phyloP scores from a whole-genome alignment of 2,329 filamentous ascomycete genomes.

The Pseudovirgaria hyperparasitica region DNA sequence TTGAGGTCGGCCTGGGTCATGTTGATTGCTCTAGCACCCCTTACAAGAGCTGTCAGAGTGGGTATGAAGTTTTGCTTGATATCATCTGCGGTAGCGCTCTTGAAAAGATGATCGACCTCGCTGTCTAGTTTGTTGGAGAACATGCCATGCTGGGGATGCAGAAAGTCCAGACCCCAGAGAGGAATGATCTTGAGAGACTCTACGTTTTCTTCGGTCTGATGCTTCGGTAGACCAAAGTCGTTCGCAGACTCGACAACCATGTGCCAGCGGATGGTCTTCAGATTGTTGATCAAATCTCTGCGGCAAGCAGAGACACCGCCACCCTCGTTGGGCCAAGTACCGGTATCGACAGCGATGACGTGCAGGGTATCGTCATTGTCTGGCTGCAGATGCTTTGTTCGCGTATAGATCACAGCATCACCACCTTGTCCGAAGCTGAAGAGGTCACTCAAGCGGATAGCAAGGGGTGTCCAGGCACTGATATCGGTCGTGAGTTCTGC shows the following conservation, averaged over 20 bases:
- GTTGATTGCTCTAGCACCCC: slow-evolving; percentile 24
- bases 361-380: slow-evolving; percentile 26
- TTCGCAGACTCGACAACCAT: slow-evolving; percentile 31
- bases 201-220: slow-evolving; percentile 30
- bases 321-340: slow-evolving; percentile 30
- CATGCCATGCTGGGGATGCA: slow-evolving; percentile 28
- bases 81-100: slow-evolving; percentile 21
- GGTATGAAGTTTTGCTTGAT: slow-evolving; percentile 28
- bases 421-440: slow-evolving; percentile 41
- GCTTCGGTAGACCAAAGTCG: slow-evolving; percentile 29
- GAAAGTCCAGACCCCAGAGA: slow-evolving; percentile 29
- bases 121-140: slow-evolving; percentile 29
- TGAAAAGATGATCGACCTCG: slow-evolving; percentile 23
- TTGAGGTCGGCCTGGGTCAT: slow-evolving; percentile 26
- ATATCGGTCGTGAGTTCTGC: slow-evolving; percentile 39
- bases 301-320: slow-evolving; percentile 30
- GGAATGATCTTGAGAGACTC: slow-evolving; percentile 30
- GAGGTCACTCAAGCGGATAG: slow-evolving; percentile 38
- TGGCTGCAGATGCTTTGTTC: slow-evolving; percentile 34
- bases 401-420: slow-evolving; percentile 38
- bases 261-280: slow-evolving; percentile 30
- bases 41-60: slow-evolving; percentile 26
- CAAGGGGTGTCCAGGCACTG: slow-evolving; percentile 39
- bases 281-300: slow-evolving; percentile 29
- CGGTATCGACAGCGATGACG: slow-evolving; percentile 28